These are phyloP conservation scores for Strobilomyces confusus DNA, from an alignment of 768 basidiomycete species.

Conservation along the genomic window DNA sequence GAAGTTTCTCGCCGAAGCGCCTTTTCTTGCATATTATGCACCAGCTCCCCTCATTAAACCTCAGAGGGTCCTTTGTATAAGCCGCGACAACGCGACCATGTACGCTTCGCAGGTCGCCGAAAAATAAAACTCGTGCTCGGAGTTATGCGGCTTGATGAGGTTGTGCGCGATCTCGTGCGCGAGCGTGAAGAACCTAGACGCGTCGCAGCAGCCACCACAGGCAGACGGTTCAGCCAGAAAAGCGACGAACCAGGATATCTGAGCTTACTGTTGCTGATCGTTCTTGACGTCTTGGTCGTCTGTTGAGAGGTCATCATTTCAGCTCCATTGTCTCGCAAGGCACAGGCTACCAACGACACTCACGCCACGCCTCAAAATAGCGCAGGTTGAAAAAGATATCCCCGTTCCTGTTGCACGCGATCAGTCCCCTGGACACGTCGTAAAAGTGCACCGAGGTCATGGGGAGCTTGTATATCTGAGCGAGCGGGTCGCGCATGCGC, in stretches of 20 bases:
- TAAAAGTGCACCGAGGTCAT: constrained; percentile 78
- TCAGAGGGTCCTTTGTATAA: too few species aligned
- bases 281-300: neutral
- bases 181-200: too few species aligned
- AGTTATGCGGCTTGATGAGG: too few species aligned
- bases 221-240: too few species aligned
- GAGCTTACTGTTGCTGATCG: neutral
- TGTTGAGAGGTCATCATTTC: neutral
- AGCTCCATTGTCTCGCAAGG: neutral
- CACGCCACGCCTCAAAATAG: neutral
- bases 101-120: too few species aligned
- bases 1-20: too few species aligned
- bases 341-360: neutral
- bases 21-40: too few species aligned
- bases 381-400: neutral
- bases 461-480: constrained; percentile 70
- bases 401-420: neutral
- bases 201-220: too few species aligned
- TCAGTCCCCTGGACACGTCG: constrained; percentile 48
- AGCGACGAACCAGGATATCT: neutral
- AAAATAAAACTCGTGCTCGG: too few species aligned
- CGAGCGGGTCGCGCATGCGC: constrained; percentile 51
- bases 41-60: too few species aligned
- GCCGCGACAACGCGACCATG: too few species aligned
- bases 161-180: too few species aligned